Base-by-base conservation (phyloP, 345 rosid species). In the Eucalyptus cloeziana region DNA sequence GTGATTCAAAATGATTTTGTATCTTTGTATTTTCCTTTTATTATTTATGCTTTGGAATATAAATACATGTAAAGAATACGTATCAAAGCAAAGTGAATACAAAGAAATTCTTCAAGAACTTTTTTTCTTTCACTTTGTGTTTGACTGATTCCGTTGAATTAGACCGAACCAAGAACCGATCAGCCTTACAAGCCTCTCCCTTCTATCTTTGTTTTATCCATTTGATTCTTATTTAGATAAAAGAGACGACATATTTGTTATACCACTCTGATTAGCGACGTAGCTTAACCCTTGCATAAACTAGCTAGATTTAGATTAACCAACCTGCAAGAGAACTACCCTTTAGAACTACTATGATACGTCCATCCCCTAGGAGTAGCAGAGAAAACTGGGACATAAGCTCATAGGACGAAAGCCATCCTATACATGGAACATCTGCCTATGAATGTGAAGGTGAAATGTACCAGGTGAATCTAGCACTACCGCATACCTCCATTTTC, bases 401-500 rank as follows among this genome's bases (percentile, higher is more conserved):
- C 2, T 37, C 44, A 8, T 31, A 69, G 24, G 79, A 33, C 2
- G 79, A 69, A 33, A 69, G 80, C 25, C 80, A 33, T 69, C 44
- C 24, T 12, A 71, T 5, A 12, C 19, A 69, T 37, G 13, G 17
- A 16, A 33, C 80, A 17, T 69, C 80, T 5, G 44, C 80, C 3
- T 0, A 33, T 69, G 44, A 33, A 9, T 16, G n/a, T n/a, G n/a
- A 58, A 76, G 56, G 37, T 31, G 90, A 88, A 21, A 33, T 76
- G 69, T 69, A 25, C 54, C 47, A 50, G 81, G 79, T 49, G 54
- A 69, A 87, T 86, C 49, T 25, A 88, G 58, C 80, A 83, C 86
- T 8, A 43, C 60, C 58, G 91, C 92, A 56, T 88, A 96, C 99
- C 99, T 97, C 99, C 99, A 97, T 95, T 94, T 97, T 97, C 99